Evolutionary conservation across 371 early-diverging fungal species (phyloP), one percentile per base, ranked within the genome.

Genomic region (Coemansia sp.): DNA sequence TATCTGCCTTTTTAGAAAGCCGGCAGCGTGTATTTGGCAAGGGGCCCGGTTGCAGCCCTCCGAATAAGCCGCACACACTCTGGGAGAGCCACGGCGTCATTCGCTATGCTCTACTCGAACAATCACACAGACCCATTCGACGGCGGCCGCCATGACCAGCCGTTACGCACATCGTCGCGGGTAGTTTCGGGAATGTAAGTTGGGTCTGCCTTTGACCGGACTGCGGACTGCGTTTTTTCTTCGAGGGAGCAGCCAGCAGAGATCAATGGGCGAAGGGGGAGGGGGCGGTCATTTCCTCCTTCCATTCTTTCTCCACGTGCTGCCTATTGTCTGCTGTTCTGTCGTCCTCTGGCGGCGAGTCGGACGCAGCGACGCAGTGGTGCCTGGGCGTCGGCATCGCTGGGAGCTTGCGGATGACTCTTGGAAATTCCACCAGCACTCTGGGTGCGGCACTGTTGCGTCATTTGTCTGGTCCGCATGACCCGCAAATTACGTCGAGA

Each of bases 41-140:
- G 20, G 20, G 20, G 20, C 20, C 20, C 20, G 20, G 20, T 20
- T 20, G 20, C 20, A 20, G 20, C 20, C 20, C 20, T 20, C 20
- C 1, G 20, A 20, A 20, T 20, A 20, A 20, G 20, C 20, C 20
- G 20, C 20, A 20, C 20, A 20, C 20, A 20, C 20, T 20, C 20
- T 20, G 20, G 20, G 20, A 20, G 20, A 20, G 20, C 20, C 20
- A 20, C 47, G 9, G 10, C 26, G 9, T 20, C n/a, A n/a, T 20
- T 20, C 8, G 50, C 1, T 10, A 63, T 63, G 63, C 63, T 63
- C 4, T 63, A 61, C 6, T 63, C 63, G 26, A 61, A 47, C 40
- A n/a, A 33, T 47, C 40, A 47, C 30, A 26, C 40, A 20, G 59
- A 40, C 26, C 40, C 33, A 40, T 39, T 33, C 10, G 50, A 35